Conservation (phyloP, 495 filamentous ascomycete genomes). For the Aspergillus egyptiacus region DNA sequence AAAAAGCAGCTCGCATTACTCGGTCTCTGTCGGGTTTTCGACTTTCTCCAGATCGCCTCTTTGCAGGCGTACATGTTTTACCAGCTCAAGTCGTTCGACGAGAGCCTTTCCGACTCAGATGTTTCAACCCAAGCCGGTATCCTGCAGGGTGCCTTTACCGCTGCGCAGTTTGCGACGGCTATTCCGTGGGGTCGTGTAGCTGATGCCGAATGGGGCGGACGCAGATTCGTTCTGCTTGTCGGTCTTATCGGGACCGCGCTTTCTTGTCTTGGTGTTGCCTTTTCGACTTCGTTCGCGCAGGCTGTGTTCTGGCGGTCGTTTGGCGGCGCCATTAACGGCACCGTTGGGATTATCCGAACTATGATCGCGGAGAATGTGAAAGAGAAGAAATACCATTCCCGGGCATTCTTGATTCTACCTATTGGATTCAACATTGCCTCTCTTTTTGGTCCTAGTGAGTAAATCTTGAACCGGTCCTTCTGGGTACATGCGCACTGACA, state of each 20-base stretch:
- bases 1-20: slow-evolving; percentile 72
- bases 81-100: slow-evolving; percentile 65
- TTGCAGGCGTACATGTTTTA: slow-evolving; percentile 71
- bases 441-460: slow-evolving; percentile 62
- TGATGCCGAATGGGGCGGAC: slow-evolving; percentile 62
- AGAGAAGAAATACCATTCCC: slow-evolving; percentile 63
- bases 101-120: slow-evolving; percentile 55
- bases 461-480: background rate
- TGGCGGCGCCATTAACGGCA: slow-evolving; percentile 76
- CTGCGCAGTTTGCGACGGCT: slow-evolving; percentile 78
- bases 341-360: slow-evolving; percentile 73
- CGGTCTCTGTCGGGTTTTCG: slow-evolving; percentile 63
- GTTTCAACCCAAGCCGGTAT: slow-evolving; percentile 76
- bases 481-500: slow-evolving; percentile 10
- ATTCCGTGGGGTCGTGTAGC: slow-evolving; percentile 76
- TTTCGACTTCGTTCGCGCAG: slow-evolving; percentile 63
- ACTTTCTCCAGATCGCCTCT: slow-evolving; percentile 45
- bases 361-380: slow-evolving; percentile 76
- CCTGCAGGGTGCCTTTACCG: slow-evolving; percentile 72
- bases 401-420: slow-evolving; percentile 63
- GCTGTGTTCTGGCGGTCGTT: slow-evolving; percentile 68
- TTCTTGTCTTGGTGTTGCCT: slow-evolving; percentile 75
- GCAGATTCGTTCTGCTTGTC: slow-evolving; percentile 72
- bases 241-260: slow-evolving; percentile 66
- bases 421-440: slow-evolving; percentile 76